Evolutionary conservation across 768 basidiomycete genomes (phyloP).

Genomic region (Suillus paluster): DNA sequence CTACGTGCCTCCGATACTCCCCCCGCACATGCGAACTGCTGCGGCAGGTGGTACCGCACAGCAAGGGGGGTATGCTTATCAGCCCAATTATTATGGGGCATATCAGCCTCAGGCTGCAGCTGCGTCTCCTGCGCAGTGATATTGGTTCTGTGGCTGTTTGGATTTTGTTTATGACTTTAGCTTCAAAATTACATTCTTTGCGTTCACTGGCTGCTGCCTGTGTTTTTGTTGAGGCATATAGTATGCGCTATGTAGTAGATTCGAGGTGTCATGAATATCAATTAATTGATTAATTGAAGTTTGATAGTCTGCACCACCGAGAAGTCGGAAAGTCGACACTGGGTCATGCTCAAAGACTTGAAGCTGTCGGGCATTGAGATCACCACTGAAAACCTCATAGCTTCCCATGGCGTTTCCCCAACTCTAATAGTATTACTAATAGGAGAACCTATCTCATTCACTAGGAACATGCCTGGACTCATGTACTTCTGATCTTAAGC

Average conservation of each 20-base stretch:
- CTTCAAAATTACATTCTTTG: neutral
- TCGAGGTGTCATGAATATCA: slow-evolving; percentile 16
- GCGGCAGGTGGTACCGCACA: slow-evolving; percentile 24
- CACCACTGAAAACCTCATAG: too few species aligned
- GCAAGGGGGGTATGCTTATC: slow-evolving; percentile 26
- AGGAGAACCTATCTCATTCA: too few species aligned
- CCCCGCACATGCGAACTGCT: slow-evolving; percentile 43
- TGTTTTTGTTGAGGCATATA: neutral
- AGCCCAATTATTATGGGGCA: slow-evolving; percentile 36
- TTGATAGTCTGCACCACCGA: neutral
- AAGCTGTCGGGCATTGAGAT: too few species aligned
- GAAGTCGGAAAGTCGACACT: neutral
- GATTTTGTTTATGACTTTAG: neutral
- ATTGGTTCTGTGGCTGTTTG: neutral
- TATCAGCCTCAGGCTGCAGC: slow-evolving; percentile 28
- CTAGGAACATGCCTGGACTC: too few species aligned
- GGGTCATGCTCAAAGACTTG: neutral
- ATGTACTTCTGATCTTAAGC: too few species aligned
- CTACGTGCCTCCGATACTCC: slow-evolving; percentile 43
- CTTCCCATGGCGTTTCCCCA: too few species aligned
- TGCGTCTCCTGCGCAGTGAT: slow-evolving; percentile 33
- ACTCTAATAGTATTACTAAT: too few species aligned
- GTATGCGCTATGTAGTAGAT: neutral
- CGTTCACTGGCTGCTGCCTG: neutral
- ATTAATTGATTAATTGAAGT: slow-evolving; percentile 3